These are phyloP conservation scores for Aristolochia contorta DNA, from an alignment of 164 flowering plant genomes.

Conservation along the genomic window DNA sequence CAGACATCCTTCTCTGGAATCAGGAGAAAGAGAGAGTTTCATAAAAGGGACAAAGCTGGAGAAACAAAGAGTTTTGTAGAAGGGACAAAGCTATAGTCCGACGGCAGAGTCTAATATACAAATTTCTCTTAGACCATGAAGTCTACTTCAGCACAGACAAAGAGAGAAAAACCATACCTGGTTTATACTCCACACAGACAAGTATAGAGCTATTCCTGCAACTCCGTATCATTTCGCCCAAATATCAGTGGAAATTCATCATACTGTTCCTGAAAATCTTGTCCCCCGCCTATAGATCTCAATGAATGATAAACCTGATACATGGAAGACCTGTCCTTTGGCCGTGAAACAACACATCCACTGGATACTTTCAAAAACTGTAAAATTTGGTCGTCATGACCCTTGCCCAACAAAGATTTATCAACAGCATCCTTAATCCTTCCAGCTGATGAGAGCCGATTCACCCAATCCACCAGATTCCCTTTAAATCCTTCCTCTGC, in stretches of 20 bases:
- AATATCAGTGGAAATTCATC: slow-evolving; percentile 51
- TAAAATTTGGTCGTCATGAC: slow-evolving; percentile 45
- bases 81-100: too few species aligned
- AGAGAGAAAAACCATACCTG: too few species aligned
- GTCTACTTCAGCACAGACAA: too few species aligned
- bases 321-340: slow-evolving; percentile 57
- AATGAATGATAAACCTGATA: slow-evolving; percentile 45
- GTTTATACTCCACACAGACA: too few species aligned
- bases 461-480: slow-evolving; percentile 57
- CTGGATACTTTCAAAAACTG: slow-evolving; percentile 43
- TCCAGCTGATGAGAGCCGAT: slow-evolving; percentile 24
- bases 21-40: too few species aligned
- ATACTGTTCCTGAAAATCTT: slow-evolving; percentile 37
- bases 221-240: slow-evolving; percentile 27
- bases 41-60: too few species aligned
- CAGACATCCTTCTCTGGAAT: too few species aligned
- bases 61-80: too few species aligned
- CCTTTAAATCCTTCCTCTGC: slow-evolving; percentile 50
- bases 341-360: slow-evolving; percentile 49
- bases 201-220: too few species aligned
- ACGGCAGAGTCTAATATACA: too few species aligned
- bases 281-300: slow-evolving; percentile 30
- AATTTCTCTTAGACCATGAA: too few species aligned
- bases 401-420: slow-evolving; percentile 32
- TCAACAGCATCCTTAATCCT: slow-evolving; percentile 41